Percentiles rank a stretch among this genome's conserved stretches.
Conservation (phyloP, 192 early-diverging fungal species). For the Gryganskiella cystojenkinii region DNA sequence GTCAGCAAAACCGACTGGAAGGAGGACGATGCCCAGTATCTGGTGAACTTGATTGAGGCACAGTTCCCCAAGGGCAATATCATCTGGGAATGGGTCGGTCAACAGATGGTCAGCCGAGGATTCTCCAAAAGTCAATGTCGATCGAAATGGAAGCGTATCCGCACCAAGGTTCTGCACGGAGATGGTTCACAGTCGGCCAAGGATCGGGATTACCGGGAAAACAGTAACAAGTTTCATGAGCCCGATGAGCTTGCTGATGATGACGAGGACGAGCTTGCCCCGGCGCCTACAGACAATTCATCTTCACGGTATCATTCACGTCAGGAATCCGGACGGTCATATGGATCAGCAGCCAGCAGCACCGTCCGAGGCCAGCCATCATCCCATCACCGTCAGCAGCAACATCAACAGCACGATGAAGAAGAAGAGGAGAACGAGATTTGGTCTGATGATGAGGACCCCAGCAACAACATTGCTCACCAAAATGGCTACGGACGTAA, state of each 20-base stretch:
- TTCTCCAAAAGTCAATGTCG: conserved; percentile 51
- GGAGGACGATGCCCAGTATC: conserved; percentile 44
- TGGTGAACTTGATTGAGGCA: conserved; percentile 40
- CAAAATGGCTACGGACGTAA: neutral
- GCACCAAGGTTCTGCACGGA: conserved; percentile 45
- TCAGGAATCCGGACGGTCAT: neutral
- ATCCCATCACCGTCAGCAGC: neutral
- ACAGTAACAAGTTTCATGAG: conserved; percentile 12
- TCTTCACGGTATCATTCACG: conserved; percentile 1
- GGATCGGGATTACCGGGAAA: conserved; percentile 21
- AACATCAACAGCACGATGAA: neutral
- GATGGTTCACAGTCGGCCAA: conserved; percentile 8
- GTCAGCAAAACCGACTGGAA: conserved; percentile 53
- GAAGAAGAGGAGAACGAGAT: conserved; percentile 19
- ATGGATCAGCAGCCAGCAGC: no score
- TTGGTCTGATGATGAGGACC: conserved; percentile 38
- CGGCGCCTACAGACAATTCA: neutral
- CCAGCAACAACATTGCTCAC: no score
- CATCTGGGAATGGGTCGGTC: conserved; percentile 55
- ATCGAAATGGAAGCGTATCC: conserved; percentile 51
- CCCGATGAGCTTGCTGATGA: conserved; percentile 41
- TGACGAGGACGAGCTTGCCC: conserved; percentile 21
- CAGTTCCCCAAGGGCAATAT: conserved; percentile 54
- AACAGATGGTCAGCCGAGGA: conserved; percentile 39
- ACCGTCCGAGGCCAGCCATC: no score